Percentiles rank a stretch among this genome's conserved stretches.
phyloP scores from a whole-genome alignment of 805 yeast species.

The Blastobotrys mokoenaii region DNA sequence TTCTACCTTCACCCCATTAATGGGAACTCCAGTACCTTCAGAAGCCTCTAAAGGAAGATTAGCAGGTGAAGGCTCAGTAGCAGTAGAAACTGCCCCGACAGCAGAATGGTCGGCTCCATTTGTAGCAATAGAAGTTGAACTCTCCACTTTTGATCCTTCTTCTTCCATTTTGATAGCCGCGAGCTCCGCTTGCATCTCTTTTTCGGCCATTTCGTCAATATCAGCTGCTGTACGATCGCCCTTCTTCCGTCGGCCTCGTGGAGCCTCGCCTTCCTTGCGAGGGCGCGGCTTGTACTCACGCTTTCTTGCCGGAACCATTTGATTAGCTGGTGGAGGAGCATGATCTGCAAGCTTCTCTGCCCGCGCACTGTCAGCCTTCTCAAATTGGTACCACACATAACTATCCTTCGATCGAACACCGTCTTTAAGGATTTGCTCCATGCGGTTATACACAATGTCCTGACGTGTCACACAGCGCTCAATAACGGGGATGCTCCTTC shows the following conservation, averaged over 20 bases:
- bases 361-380: slow-evolving; percentile 23
- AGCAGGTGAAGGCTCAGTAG: too few relatives aligned
- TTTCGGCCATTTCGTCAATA: too few relatives aligned
- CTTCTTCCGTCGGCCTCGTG: slow-evolving; percentile 9
- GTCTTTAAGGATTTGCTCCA: slow-evolving; percentile 50
- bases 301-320: slow-evolving; percentile 11
- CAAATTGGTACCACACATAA: slow-evolving; percentile 73
- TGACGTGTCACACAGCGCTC: slow-evolving; percentile 53
- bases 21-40: too few relatives aligned
- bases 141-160: too few relatives aligned
- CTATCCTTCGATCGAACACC: slow-evolving; percentile 57
- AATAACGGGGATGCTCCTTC: slow-evolving; percentile 54
- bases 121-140: too few relatives aligned
- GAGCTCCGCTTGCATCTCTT: too few relatives aligned
- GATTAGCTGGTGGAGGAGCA: slow-evolving; percentile 14
- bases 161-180: too few relatives aligned
- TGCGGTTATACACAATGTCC: slow-evolving; percentile 47
- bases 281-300: slow-evolving; percentile 17
- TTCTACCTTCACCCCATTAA: too few relatives aligned
- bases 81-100: too few relatives aligned
- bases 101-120: too few relatives aligned
- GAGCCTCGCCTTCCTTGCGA: slow-evolving; percentile 13
- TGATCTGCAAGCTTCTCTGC: slow-evolving; percentile 19
- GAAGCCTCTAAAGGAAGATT: too few relatives aligned
- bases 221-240: background rate